phyloP scores from a whole-genome alignment of 2,329 filamentous ascomycete species.

The Pseudogymnoascus sp. region DNA sequence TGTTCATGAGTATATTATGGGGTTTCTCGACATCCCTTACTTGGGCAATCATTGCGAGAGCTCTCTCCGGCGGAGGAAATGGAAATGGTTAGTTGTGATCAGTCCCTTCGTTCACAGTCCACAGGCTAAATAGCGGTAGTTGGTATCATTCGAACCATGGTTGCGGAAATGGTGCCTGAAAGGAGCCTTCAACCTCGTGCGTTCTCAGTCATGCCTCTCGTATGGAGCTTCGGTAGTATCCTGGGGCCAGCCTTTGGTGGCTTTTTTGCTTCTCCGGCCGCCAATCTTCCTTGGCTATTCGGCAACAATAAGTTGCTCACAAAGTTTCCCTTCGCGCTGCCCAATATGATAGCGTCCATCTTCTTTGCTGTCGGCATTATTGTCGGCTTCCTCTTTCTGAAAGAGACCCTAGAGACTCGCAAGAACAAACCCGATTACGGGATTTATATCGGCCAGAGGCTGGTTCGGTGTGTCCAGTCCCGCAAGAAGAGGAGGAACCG shows the following conservation, averaged over 20 bases:
- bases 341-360: slow-evolving; percentile 67
- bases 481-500: slow-evolving; percentile 15
- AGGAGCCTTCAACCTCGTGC: slow-evolving; percentile 79
- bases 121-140: slow-evolving; percentile 37
- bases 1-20: slow-evolving; percentile 73
- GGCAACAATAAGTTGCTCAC: slow-evolving; percentile 59
- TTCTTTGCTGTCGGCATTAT: slow-evolving; percentile 73
- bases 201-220: slow-evolving; percentile 88
- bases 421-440: slow-evolving; percentile 66
- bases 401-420: slow-evolving; percentile 72
- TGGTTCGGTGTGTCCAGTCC: slow-evolving; percentile 36
- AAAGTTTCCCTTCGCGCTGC: slow-evolving; percentile 71
- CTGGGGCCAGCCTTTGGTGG: slow-evolving; percentile 85
- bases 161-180: slow-evolving; percentile 85
- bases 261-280: slow-evolving; percentile 70
- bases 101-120: neutral
- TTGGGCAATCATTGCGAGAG: slow-evolving; percentile 72
- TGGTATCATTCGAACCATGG: slow-evolving; percentile 86
- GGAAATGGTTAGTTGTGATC: slow-evolving; percentile 59
- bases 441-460: slow-evolving; percentile 58
- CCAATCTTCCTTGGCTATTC: slow-evolving; percentile 65
- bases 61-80: slow-evolving; percentile 73
- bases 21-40: slow-evolving; percentile 70
- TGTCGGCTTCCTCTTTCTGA: slow-evolving; percentile 69
- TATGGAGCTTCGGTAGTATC: slow-evolving; percentile 79